Evolutionary conservation across 2,329 filamentous ascomycete species (phyloP), one percentile per base, ranked within the genome.

Genomic region (Fusarium tanahbumbuense): DNA sequence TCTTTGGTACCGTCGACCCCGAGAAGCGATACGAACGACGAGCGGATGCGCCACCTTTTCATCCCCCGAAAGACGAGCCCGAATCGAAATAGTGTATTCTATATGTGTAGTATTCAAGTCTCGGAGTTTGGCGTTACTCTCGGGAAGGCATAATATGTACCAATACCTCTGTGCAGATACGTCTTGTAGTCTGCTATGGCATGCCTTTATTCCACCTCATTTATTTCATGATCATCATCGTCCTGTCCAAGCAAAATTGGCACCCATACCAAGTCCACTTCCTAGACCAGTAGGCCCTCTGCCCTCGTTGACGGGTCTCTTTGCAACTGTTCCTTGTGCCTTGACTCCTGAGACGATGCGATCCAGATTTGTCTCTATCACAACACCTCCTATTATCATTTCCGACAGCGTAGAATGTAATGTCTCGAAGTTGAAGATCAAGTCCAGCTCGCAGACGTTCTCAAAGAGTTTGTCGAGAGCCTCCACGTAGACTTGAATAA

Each of bases 351-450:
- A 88, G 7, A 98, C 92, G 57, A 98, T 96, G 79, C 91, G 91
- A 61, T 97, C 94, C 66, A 97, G 82, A 75, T 91, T 93, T 32
- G 95, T 98, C 83, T 98, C 95, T 25, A 98, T 90, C 18, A 98
- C 95, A 16, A 98, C 93, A 2, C 95, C 95, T 16, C 95, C 95
- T 18, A 97, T 93, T 60, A 98, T 92, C 93, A 98, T 97, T 85
- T 98, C 95, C 61, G 90, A 91, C 12, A 98, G 84, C 18, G 94
- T 90, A 11, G 95, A 92, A 83, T 99, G 96, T 76, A 99, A 85
- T 18, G 94, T 97, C 86, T 99, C 96, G 75, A 97, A 99, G 79
- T 98, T 98, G 84, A 99, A 99, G 80, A 99, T 99, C 73, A 99
- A 87, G 80, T 99, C 94, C 59, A 99, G 85, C 84, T 99, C 96